Evolutionary conservation across 2,329 filamentous ascomycete species (phyloP), one percentile per base, ranked within the genome.

Genomic region (Exophiala oligosperma): DNA sequence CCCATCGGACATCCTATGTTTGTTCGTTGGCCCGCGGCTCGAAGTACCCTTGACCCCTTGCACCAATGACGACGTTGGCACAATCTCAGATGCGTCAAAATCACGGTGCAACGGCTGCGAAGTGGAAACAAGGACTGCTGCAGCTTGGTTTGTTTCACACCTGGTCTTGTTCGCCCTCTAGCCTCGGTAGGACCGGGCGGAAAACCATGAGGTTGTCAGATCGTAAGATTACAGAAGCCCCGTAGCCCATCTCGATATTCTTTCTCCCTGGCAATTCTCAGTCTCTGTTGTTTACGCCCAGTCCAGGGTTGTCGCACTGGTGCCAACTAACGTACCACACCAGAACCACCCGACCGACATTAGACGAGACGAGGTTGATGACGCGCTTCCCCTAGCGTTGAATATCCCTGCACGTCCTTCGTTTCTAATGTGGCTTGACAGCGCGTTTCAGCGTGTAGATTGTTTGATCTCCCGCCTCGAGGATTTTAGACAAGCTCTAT

Each of bases 41-140:
- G 46, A 29, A 9, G 14, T n/a, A 26, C 26, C 46, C 46, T n/a
- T 28, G 46, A n/a, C 28, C n/a, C 28, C 46, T 28, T n/a, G 26
- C 40, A 46, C 59, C 59, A 58, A 58, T 56, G 49, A 56, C 46
- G 24, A 32, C 38, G 46, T 52, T 44, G 56, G 46, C 56, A 54
- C 41, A 59, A 62, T 62, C 57, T 62, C 57, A 47, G 35, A 55
- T 55, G 50, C 50, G 46, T 57, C 51, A 56, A 48, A 52, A 52
- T 38, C 9, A 54, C 51, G 7, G 57, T 57, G 57, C 54, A 46
- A 60, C 60, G 9, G 40, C 46, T 26, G 52, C 41, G 9, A 47
- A 55, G 57, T 57, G 61, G 54, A 49, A 58, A 63, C 61, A 51
- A 60, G 57, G 57, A 60, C 54, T 56, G 51, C 61, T 63, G 61